A percentile compares a stretch with the other conserved stretches of the same genome.
phyloP scores from a whole-genome alignment of 1,284 basidiomycete genomes.

The Puccinia novopanici region DNA sequence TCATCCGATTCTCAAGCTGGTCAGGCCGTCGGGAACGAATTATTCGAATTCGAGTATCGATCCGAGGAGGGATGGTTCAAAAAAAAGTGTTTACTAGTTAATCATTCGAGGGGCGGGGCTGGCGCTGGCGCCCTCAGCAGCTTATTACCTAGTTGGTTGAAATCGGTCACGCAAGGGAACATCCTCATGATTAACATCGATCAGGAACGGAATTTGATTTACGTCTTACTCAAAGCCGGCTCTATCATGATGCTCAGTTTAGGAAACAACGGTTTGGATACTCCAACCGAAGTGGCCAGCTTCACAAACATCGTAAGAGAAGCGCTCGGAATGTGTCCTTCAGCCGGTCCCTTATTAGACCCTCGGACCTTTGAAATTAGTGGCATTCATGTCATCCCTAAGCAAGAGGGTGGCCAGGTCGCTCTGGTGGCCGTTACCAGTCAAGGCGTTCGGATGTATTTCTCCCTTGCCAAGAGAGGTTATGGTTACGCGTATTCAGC shows the following conservation, averaged over 20 bases:
- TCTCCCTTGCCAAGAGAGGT: constrained; percentile 63
- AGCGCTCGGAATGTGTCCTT: constrained; percentile 51
- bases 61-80: constrained; percentile 90
- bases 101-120: constrained; percentile 64
- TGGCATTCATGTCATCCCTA: constrained; percentile 58
- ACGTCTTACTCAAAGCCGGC: constrained; percentile 71
- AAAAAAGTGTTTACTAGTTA: constrained; percentile 72
- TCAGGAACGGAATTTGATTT: constrained; percentile 69
- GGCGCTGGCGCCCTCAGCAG: constrained; percentile 59
- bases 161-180: constrained; percentile 63
- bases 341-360: constrained; percentile 68
- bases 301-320: constrained; percentile 51
- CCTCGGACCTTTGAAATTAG: constrained; percentile 65
- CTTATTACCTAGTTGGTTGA: constrained; percentile 57
- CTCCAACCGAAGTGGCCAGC: constrained; percentile 49
- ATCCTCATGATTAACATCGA: constrained; percentile 72
- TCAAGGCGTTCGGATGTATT: constrained; percentile 73
- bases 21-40: constrained; percentile 68
- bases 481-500: constrained; percentile 54
- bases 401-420: constrained; percentile 61
- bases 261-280: constrained; percentile 11
- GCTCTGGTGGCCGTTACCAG: constrained; percentile 73
- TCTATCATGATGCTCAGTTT: constrained; percentile 66
- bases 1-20: constrained; percentile 44
- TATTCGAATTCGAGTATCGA: constrained; percentile 93